Evolutionary conservation across 2,329 filamentous ascomycete species (phyloP).

Genomic region (Curvularia spicifera): DNA sequence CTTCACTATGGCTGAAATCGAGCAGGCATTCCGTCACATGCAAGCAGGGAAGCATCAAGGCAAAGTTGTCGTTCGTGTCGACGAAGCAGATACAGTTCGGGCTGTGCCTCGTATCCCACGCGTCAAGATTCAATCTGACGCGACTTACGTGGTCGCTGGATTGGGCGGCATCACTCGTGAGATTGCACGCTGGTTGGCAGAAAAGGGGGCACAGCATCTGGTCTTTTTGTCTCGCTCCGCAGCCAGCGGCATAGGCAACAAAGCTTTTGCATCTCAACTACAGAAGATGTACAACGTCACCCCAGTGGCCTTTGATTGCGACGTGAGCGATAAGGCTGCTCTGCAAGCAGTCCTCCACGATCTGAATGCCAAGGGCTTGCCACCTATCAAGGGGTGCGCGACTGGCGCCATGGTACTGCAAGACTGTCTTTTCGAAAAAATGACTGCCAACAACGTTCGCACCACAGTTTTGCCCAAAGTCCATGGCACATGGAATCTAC

Average conservation of each 20-base stretch:
- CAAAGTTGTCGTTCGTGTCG: conserved; percentile 48
- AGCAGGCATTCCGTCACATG: conserved; percentile 30
- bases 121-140: conserved; percentile 15
- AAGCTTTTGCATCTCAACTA: conserved; percentile 7
- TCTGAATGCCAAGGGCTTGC: conserved; percentile 17
- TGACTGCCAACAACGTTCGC: conserved; percentile 11
- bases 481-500: conserved; percentile 42
- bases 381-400: conserved; percentile 35
- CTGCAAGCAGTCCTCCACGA: conserved; percentile 6
- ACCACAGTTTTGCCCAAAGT: conserved; percentile 37
- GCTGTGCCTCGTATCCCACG: conserved; percentile 6
- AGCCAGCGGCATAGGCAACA: conserved; percentile 6
- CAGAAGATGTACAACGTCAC: conserved; percentile 7
- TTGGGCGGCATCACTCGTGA: conserved; percentile 30
- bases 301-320: conserved; percentile 5
- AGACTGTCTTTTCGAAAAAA: conserved; percentile 22
- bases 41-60: conserved; percentile 46
- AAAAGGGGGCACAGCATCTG: conserved; percentile 29
- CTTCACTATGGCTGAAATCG: conserved; percentile 11
- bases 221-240: conserved; percentile 26
- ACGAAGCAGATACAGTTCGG: conserved; percentile 23
- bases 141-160: conserved; percentile 32
- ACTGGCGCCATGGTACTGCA: conserved; percentile 39
- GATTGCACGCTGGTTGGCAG: conserved; percentile 27
- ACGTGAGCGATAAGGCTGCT: conserved; percentile 5